Evolutionary conservation across 2,329 filamentous ascomycete species (phyloP), one percentile per base, ranked within the genome.

Genomic region (Diaporthe vaccinii): DNA sequence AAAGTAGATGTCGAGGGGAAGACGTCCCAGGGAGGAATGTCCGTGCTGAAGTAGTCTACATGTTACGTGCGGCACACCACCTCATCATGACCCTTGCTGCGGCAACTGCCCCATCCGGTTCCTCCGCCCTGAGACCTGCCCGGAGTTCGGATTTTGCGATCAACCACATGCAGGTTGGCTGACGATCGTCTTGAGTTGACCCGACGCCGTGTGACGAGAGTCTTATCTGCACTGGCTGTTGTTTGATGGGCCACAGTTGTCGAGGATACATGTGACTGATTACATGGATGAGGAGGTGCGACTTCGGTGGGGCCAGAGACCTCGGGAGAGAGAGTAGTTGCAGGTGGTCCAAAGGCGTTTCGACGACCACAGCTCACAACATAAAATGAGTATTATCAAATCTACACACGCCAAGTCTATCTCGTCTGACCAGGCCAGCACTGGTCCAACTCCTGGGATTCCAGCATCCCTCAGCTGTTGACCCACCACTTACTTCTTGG

Each of bases 61-160:
- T 31, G 15, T 31, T 31, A 4, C 25, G 25, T 57, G 53, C 53
- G 12, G 34, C 51, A 12, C 53, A 57, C n/a, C 39, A 62, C 9
- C 57, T n/a, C 57, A 59, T n/a, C 57, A n/a, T n/a, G 9, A 39
- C 34, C 57, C 31, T 39, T 59, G 57, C 57, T 59, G 58, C 58
- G n/a, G 34, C 17, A 41, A 17, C 17, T n/a, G 58, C n/a, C 12
- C 12, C 36, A 61, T 25, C 58, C 28, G 25, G 10, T 49, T 34
- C 3, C 61, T 49, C 61, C 39, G 59, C 39, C 10, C 6, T 28
- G 15, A 15, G 39, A 20, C 39, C n/a, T 31, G n/a, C 9, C 25
- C 61, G 61, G 61, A 65, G 22, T 22, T 22, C 25, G 55, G 51
- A 15, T 22, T 22, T 20, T 31, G 25, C 14, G 9, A 17, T 17